Evolutionary conservation across 1,284 basidiomycete genomes (phyloP), one percentile per base, ranked within the genome.

Genomic region (Xerocomus subilludens): DNA sequence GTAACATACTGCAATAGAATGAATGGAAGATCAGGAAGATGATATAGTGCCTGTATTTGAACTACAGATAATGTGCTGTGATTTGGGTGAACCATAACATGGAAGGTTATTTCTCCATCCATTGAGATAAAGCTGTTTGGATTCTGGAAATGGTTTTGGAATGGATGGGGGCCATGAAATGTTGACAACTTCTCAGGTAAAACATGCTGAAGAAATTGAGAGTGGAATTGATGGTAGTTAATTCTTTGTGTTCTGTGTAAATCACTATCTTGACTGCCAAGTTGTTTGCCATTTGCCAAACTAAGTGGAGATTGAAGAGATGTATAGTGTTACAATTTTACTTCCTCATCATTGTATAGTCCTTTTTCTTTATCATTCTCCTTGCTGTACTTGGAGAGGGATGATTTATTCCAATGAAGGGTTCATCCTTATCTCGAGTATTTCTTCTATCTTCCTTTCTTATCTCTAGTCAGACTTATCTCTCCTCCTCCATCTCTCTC

Each of bases 191-290:
- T 64, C 32, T 70, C 32, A 11, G 69, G 53, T 36, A 58, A 25
- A 6, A 64, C 32, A 27, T 36, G 42, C 23, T 58, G 53, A 36
- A 58, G 32, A 64, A 70, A 20, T 63, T n/a, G 20, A 70, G 53
- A 6, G 53, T 35, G 4, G 53, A 42, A 14, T 70, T 27, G 4
- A 64, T 56, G 5, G 9, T 45, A 6, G 42, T 63, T 21, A 63
- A 7, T 21, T 63, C 42, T 10, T 63, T 42, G 16, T 63, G 7
- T 42, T 63, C n/a, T 20, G 45, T 45, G 18, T 30, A 16, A 16
- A 62, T 36, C 16, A 18, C 38, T 30, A 20, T 10, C 16, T 60
- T 27, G 33, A 64, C 11, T 33, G 30, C 62, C 25, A 30, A 8
- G 33, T 64, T 35, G 21, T n/a, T n/a, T n/a, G n/a, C 32, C n/a